phyloP scores from a whole-genome alignment of 2,329 filamentous ascomycete species.

The Penicillium decumbens region DNA sequence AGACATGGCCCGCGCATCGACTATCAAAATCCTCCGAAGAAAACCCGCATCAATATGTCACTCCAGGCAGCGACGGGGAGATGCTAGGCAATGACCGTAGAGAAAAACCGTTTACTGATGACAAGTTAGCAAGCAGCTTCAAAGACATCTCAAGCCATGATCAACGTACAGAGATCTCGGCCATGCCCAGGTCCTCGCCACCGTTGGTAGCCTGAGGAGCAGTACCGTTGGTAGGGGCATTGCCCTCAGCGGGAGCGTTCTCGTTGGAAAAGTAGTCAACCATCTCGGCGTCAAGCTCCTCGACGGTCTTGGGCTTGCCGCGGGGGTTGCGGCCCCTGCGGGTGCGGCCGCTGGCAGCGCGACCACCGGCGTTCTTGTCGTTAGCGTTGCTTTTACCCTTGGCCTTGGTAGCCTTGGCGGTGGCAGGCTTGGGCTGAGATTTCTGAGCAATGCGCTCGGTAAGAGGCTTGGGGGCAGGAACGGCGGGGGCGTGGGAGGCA shows the following conservation, averaged over 20 bases:
- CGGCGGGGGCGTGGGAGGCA: conserved; percentile 64
- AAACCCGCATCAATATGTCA: conserved; percentile 2
- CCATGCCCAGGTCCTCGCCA: conserved; percentile 52
- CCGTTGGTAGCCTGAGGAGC: conserved; percentile 49
- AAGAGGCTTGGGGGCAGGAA: conserved; percentile 66
- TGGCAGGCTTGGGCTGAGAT: conserved; percentile 76
- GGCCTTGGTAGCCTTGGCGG: conserved; percentile 59
- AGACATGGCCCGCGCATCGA: conserved; percentile 27
- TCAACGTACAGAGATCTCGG: conserved; percentile 52
- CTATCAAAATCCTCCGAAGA: conserved; percentile 15
- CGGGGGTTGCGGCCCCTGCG: conserved; percentile 52
- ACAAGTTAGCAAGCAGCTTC: neutral
- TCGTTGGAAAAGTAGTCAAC: conserved; percentile 74
- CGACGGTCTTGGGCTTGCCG: conserved; percentile 79
- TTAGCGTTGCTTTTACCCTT: neutral
- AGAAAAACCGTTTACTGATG: conserved; percentile 4
- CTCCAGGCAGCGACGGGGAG: conserved; percentile 4
- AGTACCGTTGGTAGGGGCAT: conserved; percentile 45
- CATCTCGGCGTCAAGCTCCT: conserved; percentile 97
- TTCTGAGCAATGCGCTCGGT: conserved; percentile 78
- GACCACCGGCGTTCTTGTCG: conserved; percentile 6
- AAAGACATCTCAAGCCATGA: neutral
- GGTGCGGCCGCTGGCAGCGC: conserved; percentile 43
- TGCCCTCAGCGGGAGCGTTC: conserved; percentile 38
- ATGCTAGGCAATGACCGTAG: neutral